Percentiles rank a stretch among this genome's conserved stretches.
Conservation (phyloP, 164 flowering plant genomes). For the Brasenia schreberi region DNA sequence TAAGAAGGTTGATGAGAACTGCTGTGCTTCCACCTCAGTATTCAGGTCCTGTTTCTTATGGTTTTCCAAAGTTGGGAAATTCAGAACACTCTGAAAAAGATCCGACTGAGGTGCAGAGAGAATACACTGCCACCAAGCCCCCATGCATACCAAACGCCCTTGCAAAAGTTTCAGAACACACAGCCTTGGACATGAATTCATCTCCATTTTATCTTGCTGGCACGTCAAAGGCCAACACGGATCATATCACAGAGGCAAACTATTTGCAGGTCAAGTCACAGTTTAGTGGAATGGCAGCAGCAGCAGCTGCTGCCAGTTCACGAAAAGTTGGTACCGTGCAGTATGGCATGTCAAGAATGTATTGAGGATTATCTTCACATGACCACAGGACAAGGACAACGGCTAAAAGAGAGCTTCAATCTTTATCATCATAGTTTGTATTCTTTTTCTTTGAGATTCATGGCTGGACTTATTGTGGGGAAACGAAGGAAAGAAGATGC, state of each 20-base stretch:
- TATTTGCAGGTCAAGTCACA: conserved; percentile 48
- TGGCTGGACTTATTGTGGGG: too few relatives aligned
- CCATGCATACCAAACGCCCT: conserved; percentile 30
- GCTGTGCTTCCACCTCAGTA: conserved; percentile 28
- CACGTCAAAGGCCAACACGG: conserved; percentile 25
- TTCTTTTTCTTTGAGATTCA: too few relatives aligned
- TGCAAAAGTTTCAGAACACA: conserved; percentile 29
- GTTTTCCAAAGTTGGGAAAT: conserved; percentile 19
- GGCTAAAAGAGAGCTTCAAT: too few relatives aligned
- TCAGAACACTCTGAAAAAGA: conserved; percentile 15
- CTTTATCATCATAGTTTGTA: too few relatives aligned
- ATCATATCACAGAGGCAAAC: conserved; percentile 31
- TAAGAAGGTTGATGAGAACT: conserved; percentile 32
- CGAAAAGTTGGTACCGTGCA: conserved; percentile 59
- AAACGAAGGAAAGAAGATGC: too few relatives aligned
- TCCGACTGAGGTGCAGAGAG: conserved; percentile 18
- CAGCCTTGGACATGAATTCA: conserved; percentile 48
- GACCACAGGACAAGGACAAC: background rate
- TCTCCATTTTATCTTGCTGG: conserved; percentile 42
- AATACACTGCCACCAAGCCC: conserved; percentile 18
- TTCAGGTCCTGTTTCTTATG: background rate
- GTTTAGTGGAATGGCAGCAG: conserved; percentile 34
- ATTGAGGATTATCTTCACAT: conserved; percentile 12
- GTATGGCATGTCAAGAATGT: conserved; percentile 62
- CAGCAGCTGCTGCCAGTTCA: conserved; percentile 35